phyloP scores from a whole-genome alignment of 2,329 filamentous ascomycete genomes.

The Monosporascus sp. region DNA sequence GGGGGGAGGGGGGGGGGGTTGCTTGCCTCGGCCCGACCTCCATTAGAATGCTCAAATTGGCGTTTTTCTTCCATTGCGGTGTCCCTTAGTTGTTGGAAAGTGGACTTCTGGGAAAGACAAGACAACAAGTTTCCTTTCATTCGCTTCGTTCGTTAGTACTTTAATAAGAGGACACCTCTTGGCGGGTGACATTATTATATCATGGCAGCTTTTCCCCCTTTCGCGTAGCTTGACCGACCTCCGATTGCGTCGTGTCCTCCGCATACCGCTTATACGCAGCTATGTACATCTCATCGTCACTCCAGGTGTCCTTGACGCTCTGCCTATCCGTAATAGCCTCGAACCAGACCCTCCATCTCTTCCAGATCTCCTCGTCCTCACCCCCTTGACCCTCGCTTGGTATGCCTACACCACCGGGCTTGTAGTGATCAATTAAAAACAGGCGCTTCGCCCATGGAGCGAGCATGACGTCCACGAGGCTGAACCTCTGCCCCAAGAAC shows the following conservation, averaged over 20 bases:
- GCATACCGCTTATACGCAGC: constrained; percentile 64
- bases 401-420: constrained; percentile 48
- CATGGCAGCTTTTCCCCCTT: constrained; percentile 58
- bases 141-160: too few species aligned
- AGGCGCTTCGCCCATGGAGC: constrained; percentile 69
- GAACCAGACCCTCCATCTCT: constrained; percentile 60
- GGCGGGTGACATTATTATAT: constrained; percentile 8
- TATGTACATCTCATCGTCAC: constrained; percentile 61
- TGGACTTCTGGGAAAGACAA: too few species aligned
- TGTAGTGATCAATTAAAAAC: constrained; percentile 73
- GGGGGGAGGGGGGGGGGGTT: too few species aligned
- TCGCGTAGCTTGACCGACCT: constrained; percentile 58
- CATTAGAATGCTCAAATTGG: too few species aligned
- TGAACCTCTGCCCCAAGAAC: constrained; percentile 60
- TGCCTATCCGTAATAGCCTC: constrained; percentile 52
- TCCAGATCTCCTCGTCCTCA: constrained; percentile 54
- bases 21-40: too few species aligned
- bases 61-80: too few species aligned
- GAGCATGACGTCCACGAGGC: constrained; percentile 64
- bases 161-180: too few species aligned
- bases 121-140: too few species aligned
- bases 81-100: too few species aligned
- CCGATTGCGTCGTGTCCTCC: constrained; percentile 57
- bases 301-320: constrained; percentile 64
- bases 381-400: constrained; percentile 25